Percentiles rank a stretch among this genome's conserved stretches.
These are phyloP conservation scores for Aspergillus candidus DNA, from an alignment of 2,329 filamentous ascomycete genomes.

Conservation along the genomic window DNA sequence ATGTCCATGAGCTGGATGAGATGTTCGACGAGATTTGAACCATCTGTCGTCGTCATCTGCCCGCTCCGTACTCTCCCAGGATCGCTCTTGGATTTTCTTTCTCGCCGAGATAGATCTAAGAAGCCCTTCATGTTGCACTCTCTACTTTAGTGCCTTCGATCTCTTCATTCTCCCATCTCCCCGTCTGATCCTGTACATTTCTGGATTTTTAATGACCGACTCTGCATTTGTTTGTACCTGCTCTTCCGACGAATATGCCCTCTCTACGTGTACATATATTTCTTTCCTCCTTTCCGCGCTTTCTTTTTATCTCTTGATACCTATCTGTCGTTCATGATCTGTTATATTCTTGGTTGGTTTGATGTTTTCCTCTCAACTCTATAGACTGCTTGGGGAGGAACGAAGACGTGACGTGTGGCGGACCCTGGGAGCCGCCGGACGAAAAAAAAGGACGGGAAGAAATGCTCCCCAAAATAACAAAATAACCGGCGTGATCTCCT, in stretches of 20 bases:
- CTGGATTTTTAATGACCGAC: constrained; percentile 1
- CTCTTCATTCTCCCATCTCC: neutral
- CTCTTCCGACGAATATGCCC: neutral
- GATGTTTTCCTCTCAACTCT: too few species aligned
- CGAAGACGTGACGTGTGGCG: too few species aligned
- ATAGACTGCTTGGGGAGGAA: too few species aligned
- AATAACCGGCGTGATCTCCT: too few species aligned
- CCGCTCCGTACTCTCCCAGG: too few species aligned
- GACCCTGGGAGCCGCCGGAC: too few species aligned
- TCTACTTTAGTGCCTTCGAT: neutral
- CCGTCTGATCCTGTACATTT: neutral
- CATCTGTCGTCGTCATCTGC: neutral
- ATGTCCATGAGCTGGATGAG: constrained; percentile 86
- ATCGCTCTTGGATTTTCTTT: neutral
- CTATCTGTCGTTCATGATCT: neutral
- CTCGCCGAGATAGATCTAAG: constrained; percentile 1
- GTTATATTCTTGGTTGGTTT: too few species aligned
- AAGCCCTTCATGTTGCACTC: neutral
- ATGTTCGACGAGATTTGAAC: constrained; percentile 68
- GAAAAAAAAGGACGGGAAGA: too few species aligned
- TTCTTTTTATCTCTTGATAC: constrained; percentile 1
- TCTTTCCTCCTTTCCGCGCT: neutral
- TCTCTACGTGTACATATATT: constrained; percentile 3
- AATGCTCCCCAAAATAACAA: too few species aligned
- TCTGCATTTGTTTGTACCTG: neutral